A percentile compares a stretch with the other conserved stretches of the same genome.
Conservation (phyloP, 2,329 filamentous ascomycete genomes). For the Botryotinia globosa region DNA sequence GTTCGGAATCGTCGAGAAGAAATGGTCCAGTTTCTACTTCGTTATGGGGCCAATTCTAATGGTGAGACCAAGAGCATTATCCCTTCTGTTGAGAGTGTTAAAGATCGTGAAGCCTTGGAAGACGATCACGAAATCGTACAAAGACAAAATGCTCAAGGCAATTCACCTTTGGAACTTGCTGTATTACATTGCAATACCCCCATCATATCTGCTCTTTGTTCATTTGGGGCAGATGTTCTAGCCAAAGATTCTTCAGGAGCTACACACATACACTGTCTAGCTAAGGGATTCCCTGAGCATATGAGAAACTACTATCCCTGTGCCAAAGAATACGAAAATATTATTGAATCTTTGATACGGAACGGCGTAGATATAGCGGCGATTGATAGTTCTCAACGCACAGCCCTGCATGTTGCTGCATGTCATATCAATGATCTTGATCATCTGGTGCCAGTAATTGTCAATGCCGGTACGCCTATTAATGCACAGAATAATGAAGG, state of each 20-base stretch:
- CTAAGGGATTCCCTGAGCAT: accelerated
- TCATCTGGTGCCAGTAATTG: neutral
- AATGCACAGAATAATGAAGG: neutral
- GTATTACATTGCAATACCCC: neutral
- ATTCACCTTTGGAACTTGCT: neutral
- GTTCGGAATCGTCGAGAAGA: accelerated
- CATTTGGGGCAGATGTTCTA: neutral
- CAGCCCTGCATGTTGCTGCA: neutral
- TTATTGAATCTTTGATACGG: accelerated
- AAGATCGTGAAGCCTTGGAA: neutral
- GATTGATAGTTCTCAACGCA: neutral
- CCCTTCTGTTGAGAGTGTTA: accelerated
- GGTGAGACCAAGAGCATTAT: accelerated
- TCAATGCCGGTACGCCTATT: neutral
- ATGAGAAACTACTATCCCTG: accelerated
- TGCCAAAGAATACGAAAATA: accelerated
- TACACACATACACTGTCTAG: neutral
- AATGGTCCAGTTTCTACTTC: neutral
- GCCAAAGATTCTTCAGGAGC: neutral
- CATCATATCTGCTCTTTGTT: neutral
- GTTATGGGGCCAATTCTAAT: accelerated
- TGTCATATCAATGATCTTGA: accelerated
- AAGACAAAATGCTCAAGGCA: accelerated
- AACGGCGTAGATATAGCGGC: neutral
- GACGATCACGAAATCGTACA: neutral